Conservation (phyloP, 176 grass and related monocot genomes). For the Thinopyrum elongatum region DNA sequence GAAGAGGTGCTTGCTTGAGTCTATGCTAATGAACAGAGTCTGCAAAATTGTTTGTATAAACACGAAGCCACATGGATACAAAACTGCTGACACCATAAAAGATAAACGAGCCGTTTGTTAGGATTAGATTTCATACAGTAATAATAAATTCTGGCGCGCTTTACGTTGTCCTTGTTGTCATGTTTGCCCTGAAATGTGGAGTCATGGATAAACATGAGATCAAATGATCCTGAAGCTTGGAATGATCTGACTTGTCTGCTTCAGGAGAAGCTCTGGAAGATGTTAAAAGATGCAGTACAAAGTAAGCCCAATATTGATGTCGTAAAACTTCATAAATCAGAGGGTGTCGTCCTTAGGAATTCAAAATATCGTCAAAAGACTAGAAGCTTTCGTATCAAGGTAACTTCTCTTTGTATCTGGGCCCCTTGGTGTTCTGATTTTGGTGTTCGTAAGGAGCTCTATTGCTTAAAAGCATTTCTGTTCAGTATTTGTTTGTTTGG, state of each 20-base stretch:
- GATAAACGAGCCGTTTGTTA: background rate
- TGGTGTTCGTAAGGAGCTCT: background rate
- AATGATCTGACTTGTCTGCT: slow-evolving; percentile 35
- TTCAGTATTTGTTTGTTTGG: background rate
- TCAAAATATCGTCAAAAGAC: slow-evolving; percentile 80
- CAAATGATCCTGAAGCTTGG: slow-evolving; percentile 1
- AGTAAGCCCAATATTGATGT: slow-evolving; percentile 87
- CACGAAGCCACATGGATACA: background rate
- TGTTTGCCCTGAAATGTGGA: slow-evolving; percentile 19
- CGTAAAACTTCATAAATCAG: slow-evolving; percentile 98
- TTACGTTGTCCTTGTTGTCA: background rate
- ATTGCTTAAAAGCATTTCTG: background rate
- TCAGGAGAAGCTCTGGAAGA: slow-evolving; percentile 97
- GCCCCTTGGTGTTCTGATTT: background rate
- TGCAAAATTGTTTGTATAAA: background rate
- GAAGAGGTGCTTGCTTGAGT: background rate
- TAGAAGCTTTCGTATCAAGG: slow-evolving; percentile 83
- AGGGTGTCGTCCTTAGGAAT: slow-evolving; percentile 96
- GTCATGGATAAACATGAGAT: slow-evolving; percentile 17
- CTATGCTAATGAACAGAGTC: background rate
- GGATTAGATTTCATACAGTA: slow-evolving; percentile 2
- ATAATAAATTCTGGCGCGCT: background rate
- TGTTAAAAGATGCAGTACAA: slow-evolving; percentile 86
- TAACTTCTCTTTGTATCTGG: slow-evolving; percentile 26
- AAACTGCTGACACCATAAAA: background rate